These are phyloP conservation scores for Alternaria sp. DNA, from an alignment of 2,329 filamentous ascomycete genomes.

Conservation along the genomic window DNA sequence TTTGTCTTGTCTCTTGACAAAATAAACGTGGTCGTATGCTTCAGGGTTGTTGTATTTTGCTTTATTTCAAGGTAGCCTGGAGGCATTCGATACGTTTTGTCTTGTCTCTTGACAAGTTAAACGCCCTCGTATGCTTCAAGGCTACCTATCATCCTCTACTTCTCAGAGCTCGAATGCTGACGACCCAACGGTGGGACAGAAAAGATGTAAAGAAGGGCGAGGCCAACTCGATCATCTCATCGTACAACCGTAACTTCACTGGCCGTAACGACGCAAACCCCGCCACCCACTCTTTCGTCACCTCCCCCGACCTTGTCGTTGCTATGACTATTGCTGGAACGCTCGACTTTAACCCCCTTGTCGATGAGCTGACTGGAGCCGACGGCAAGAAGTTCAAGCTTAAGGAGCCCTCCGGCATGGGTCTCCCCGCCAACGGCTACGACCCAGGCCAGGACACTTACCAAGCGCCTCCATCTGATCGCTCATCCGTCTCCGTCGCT, in stretches of 20 bases:
- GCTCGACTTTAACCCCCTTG: constrained; percentile 93
- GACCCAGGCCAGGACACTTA: constrained; percentile 93
- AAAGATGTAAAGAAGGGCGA: constrained; percentile 92
- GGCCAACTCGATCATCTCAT: constrained; percentile 95
- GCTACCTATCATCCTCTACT: constrained; percentile 9
- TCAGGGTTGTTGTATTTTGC: neutral
- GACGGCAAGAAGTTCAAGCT: constrained; percentile 96
- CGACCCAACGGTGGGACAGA: constrained; percentile 76
- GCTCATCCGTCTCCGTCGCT: constrained; percentile 73
- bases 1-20: neutral
- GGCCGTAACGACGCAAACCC: constrained; percentile 97
- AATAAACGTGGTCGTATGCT: neutral
- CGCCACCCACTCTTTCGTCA: constrained; percentile 90
- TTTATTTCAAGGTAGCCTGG: too few relatives aligned
- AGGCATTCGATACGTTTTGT: too few relatives aligned
- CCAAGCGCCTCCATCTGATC: constrained; percentile 88
- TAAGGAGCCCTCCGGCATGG: constrained; percentile 77
- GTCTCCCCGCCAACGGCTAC: constrained; percentile 82
- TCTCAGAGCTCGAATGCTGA: neutral
- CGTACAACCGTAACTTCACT: constrained; percentile 99
- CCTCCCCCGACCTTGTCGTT: constrained; percentile 87
- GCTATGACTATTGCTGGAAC: constrained; percentile 83
- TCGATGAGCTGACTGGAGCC: constrained; percentile 90
- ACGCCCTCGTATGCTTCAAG: neutral
- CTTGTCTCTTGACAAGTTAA: too few relatives aligned